Evolutionary conservation across 108 stramenopile genomes (phyloP).

Genomic region (Nannochloropsis oceanica): DNA sequence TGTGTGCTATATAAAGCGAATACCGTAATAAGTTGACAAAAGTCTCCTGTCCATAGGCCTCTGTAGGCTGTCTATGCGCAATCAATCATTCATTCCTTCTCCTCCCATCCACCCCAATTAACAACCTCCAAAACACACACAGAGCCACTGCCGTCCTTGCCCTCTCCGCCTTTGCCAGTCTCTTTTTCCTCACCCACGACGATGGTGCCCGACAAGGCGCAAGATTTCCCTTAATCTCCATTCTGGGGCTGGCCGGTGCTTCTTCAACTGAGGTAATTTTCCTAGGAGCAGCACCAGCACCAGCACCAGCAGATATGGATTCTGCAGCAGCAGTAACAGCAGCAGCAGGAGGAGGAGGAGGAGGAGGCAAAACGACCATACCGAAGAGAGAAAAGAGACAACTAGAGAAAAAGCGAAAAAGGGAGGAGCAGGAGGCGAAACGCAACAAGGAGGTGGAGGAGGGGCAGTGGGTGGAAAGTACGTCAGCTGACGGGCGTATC

Average conservation of each 20-base stretch:
- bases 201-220: not conserved
- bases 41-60: too few species aligned
- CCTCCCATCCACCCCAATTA: not conserved
- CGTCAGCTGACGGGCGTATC: not conserved
- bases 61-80: too few species aligned
- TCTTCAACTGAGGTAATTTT: not conserved
- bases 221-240: not conserved
- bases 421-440: not conserved
- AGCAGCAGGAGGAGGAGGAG: too few species aligned
- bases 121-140: not conserved
- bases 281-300: not conserved
- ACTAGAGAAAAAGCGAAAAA: too few species aligned
- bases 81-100: too few species aligned
- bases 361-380: not conserved
- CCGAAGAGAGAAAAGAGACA: not conserved
- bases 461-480: not conserved
- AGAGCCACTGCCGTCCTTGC: not conserved
- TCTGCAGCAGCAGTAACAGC: too few species aligned
- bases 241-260: not conserved
- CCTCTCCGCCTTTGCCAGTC: not conserved
- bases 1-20: too few species aligned
- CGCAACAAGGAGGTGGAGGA: not conserved
- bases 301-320: too few species aligned
- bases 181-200: not conserved
- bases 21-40: too few species aligned